Evolutionary conservation across 2,329 filamentous ascomycete species (phyloP).

Genomic region (Sclerotinia spermophila): DNA sequence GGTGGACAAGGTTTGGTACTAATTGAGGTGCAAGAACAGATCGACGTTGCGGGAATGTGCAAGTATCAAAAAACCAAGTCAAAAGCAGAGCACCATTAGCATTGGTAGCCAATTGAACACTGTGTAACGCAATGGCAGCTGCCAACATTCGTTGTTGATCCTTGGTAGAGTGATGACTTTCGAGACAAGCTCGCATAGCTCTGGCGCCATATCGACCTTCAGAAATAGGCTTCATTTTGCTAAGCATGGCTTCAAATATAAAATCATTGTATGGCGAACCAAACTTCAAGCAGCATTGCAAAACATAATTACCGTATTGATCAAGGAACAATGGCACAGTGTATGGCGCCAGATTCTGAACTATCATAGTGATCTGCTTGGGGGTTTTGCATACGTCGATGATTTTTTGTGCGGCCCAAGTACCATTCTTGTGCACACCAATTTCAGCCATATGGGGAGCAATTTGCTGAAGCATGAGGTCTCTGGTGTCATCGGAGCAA

Average conservation of each 20-base stretch:
- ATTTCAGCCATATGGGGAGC: conserved; percentile 92
- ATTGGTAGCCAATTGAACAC: conserved; percentile 92
- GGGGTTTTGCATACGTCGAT: conserved; percentile 91
- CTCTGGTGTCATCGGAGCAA: conserved; percentile 85
- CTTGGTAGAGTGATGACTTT: conserved; percentile 92
- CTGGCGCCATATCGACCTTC: conserved; percentile 93
- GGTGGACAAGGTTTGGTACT: conserved; percentile 86
- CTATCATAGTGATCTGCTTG: conserved; percentile 77
- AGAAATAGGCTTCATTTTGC: conserved; percentile 85
- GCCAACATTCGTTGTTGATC: conserved; percentile 95
- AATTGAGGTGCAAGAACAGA: conserved; percentile 89
- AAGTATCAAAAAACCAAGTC: conserved; percentile 98
- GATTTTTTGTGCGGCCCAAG: conserved; percentile 98
- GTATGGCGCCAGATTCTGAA: conserved; percentile 79
- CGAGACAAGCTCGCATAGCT: conserved; percentile 93
- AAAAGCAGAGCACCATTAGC: conserved; percentile 89
- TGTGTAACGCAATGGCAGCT: conserved; percentile 91
- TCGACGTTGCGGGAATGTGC: conserved; percentile 87
- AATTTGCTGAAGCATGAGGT: conserved; percentile 86
- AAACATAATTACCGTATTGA: conserved; percentile 97
- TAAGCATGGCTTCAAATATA: conserved; percentile 97
- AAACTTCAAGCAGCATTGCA: conserved; percentile 94
- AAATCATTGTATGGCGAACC: conserved; percentile 87
- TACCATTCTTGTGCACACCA: conserved; percentile 98
- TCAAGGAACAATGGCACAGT: conserved; percentile 90